Base-by-base conservation (phyloP, 176 grass and related monocot species). In the Zizania latifolia region DNA sequence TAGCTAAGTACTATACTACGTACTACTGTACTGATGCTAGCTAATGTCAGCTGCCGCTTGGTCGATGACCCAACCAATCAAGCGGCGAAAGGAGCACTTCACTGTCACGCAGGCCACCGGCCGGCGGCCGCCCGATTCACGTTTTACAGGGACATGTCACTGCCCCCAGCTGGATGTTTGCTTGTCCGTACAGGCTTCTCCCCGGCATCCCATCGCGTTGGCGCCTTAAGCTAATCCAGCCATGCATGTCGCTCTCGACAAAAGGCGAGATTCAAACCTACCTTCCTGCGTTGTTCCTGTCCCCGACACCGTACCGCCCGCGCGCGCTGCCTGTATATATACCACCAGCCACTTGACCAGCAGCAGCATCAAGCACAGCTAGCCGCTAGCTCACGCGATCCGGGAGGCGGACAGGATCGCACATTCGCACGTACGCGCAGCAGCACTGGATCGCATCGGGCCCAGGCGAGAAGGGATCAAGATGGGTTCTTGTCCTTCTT, bases 231-330 rank as follows among this genome's bases (percentile, higher is more conserved):
- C 59, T 67, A 88, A 74, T 65, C 68, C 54, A 81, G n/a, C n/a
- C n/a, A 64, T 67, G 13, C 46, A 51, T 66, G 58, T 89, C 75
- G 57, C 80, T 61, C 4, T 74, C 57, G 14, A 6, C 29, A 77
- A 53, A 82, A 78, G 61, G 16, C 51, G 9, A 31, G 51, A 69
- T 87, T 84, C 83, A 56, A 93, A 90, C 84, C 77, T 83, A 85
- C 83, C 86, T 84, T 89, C 87, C 77, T 82, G 80, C 83, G 75
- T 58, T 68, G 76, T 86, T 87, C 87, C 78, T 61, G 78, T 41
- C 56, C 59, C 35, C 34, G 45, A 41, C 39, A 22, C 15, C 67
- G 24, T 34, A 32, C 30, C 72, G 37, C 43, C 39, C 67, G 41
- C 75, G 19, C 35, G 23, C 54, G 69, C 46, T 8, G 62, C 53